Evolutionary conservation across 2,329 filamentous ascomycete genomes (phyloP), one percentile per base, ranked within the genome.

Genomic region (Sclerotinia glacialis): DNA sequence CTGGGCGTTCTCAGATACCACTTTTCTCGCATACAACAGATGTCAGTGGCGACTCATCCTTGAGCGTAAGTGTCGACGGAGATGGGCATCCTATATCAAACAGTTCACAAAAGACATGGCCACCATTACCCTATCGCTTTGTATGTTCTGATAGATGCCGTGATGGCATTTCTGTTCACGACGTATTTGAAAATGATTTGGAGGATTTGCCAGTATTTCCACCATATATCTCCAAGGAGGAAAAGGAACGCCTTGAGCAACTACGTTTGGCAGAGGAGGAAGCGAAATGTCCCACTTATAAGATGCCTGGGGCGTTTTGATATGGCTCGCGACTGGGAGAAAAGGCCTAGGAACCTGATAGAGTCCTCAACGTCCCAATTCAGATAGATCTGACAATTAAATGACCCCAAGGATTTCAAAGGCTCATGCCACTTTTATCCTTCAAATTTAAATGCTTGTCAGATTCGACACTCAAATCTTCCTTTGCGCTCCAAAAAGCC

Each of bases 131-230:
- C 23, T 64, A 64, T 7, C 62, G 52, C 26, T 64, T 46, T 37
- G 52, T 64, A 21, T 58, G 52, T 18, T 56, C 40, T 26, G 26
- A 55, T 21, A 21, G 3, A 21, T 64, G 52, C 28, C n/a, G 1
- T 18, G 50, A 56, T 37, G 5, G 26, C 26, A 9, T 46, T 16
- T 34, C 49, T 56, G 18, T 49, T 26, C 28, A 54, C 5, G 37
- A 64, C 23, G 40, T 28, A 9, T 64, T 64, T 9, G 62, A 64
- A 26, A 64, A 56, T 6, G 40, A 64, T 34, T 49, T 9, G 56
- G 31, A 55, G 16, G 42, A 47, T n/a, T 23, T 26, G 18, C 42
- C 52, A 26, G n/a, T 2, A 14, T 56, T 64, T 37, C 62, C 42
- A 3, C n/a, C n/a, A 23, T 47, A 37, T 49, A 21, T 44, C 0